Base-by-base conservation (phyloP, 345 rosid species). In the Eutrema japonicum region DNA sequence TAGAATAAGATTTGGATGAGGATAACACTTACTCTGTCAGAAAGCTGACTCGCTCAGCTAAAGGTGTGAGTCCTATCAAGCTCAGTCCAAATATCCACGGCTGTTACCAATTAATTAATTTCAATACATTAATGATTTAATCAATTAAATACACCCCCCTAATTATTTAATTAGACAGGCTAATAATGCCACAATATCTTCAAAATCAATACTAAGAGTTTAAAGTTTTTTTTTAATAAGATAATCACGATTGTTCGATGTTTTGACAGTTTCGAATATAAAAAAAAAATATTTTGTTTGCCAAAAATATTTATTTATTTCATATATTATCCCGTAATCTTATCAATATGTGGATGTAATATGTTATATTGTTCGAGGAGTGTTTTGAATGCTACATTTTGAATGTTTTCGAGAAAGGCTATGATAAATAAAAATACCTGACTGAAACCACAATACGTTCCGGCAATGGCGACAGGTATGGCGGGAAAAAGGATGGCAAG, bases 1-100 rank as follows among this genome's bases (percentile, higher is more conserved):
- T 45, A 26, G 30, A 64, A 56, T 14, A 14, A 64, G 7, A 18
- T 66, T 29, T 22, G 48, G 58, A 53, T 62, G 37, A 54, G 64
- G 69, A 57, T 64, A 46, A 5, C 30, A 52, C 96, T 86, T 88
- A 95, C 99, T 92, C 99, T 4, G 99, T 95, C 68, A 92, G 77
- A 77, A 95, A 95, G 84, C 99, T 90, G 82, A 95, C 89, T 60
- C 99, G 88, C 74, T 95, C 97, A 9, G 97, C 99, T 18, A 95
- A 84, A 49, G 98, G 96, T 14, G 89, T 88, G 10, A 90, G 87
- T 68, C 96, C 99, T 29, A 92, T 84, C 75, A 95, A 67, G 79
- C 99, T 95, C 77, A 95, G 76, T 48, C 80, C 96, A 77, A 95
- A 95, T 40, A 95, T 57, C 96, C 87, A 92, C 0, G 91, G 84